These are phyloP conservation scores for Lachancea meyersii DNA, from an alignment of 805 yeast species.

Conservation along the genomic window DNA sequence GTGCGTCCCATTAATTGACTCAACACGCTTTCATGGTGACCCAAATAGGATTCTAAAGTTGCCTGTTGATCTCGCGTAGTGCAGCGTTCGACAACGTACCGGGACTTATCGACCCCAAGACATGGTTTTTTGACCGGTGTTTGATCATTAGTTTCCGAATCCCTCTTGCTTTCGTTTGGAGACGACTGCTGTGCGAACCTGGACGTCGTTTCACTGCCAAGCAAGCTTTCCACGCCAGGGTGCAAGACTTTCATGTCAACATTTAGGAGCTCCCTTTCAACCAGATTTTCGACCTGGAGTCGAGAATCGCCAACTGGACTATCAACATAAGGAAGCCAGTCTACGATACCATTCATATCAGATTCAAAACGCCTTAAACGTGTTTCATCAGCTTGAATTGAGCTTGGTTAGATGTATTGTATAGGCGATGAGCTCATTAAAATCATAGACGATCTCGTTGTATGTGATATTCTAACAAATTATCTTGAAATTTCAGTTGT, in stretches of 20 bases:
- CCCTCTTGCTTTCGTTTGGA: neutral
- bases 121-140: constrained; percentile 8
- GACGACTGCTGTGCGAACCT: neutral
- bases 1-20: constrained; percentile 32
- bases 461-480: too few species aligned
- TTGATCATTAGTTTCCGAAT: constrained; percentile 1
- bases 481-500: neutral
- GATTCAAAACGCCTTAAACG: neutral
- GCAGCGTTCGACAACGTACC: constrained; percentile 22
- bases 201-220: constrained; percentile 1
- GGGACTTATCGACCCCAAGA: constrained; percentile 30
- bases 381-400: neutral
- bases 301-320: neutral
- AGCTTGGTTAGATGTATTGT: neutral
- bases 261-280: constrained; percentile 20
- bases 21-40: constrained; percentile 35
- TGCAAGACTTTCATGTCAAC: constrained; percentile 17
- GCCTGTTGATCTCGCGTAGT: constrained; percentile 20
- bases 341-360: constrained; percentile 10
- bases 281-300: constrained; percentile 10
- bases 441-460: too few species aligned
- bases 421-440: neutral
- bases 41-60: constrained; percentile 25
- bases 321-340: constrained; percentile 17
- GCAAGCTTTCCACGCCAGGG: constrained; percentile 13